phyloP scores from a whole-genome alignment of 208 protist species.

The Trypanosoma lewisi region DNA sequence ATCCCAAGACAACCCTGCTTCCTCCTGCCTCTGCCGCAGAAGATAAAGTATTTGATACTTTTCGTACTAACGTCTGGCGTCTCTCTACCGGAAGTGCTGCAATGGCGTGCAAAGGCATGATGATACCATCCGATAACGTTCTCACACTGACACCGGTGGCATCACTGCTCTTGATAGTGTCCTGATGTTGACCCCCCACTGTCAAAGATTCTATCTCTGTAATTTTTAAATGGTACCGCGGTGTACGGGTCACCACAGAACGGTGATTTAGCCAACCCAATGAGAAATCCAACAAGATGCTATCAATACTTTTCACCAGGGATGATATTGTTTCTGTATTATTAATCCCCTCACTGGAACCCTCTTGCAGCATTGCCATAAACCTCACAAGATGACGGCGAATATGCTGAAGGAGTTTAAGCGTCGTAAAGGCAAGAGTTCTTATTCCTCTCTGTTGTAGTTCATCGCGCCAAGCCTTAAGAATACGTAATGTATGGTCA shows the following conservation, averaged over 20 bases:
- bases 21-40: background rate
- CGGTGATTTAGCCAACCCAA: slow-evolving; percentile 27
- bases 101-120: background rate
- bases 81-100: background rate
- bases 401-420: slow-evolving; percentile 19
- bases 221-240: slow-evolving; percentile 12
- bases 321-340: background rate
- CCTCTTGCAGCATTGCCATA: background rate
- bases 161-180: background rate
- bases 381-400: background rate
- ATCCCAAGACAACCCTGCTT: slow-evolving; percentile 16
- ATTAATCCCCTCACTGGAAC: background rate
- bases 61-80: background rate
- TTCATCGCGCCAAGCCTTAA: slow-evolving; percentile 13
- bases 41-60: slow-evolving; percentile 8
- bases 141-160: slow-evolving; percentile 2
- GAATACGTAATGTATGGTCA: slow-evolving; percentile 2
- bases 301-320: slow-evolving; percentile 10
- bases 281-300: slow-evolving; percentile 18
- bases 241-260: slow-evolving; percentile 12
- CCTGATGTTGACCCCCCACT: background rate
- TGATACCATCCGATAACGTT: background rate
- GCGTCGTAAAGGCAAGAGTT: slow-evolving; percentile 18
- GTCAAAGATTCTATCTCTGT: background rate
- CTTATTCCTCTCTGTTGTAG: slow-evolving; percentile 7